Base-by-base conservation (phyloP, 2,329 filamentous ascomycete species). In the Cladosporium sp. region DNA sequence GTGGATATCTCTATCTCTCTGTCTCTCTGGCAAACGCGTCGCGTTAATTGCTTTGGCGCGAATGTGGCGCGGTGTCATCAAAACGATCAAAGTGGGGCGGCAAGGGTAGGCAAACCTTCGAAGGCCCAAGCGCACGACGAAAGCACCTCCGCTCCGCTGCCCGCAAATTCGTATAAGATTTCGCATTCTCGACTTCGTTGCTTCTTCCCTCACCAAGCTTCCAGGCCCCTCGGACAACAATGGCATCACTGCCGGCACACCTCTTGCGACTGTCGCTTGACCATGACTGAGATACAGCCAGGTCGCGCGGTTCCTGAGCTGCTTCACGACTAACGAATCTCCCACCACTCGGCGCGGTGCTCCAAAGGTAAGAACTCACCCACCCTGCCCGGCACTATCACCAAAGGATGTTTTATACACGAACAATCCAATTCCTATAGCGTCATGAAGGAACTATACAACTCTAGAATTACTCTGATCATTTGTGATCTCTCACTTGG, bases 341-440 rank as follows among this genome's bases (percentile, higher is more conserved):
- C 30, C 36, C 41, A 52, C 14, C 7, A 3, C 34, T 24, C 47
- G 7, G 30, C 30, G 30, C 49, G 18, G 44, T 34, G 32, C 44
- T 60, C 41, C 34, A 38, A 51, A 36, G 65, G 65, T 66, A 66
- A 10, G 52, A 32, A 57, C 59, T 12, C 38, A 26, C 34, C 32
- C 59, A 18, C 30, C 51, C 52, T 57, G 34, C 58, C 30, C 58
- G 59, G 41, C 49, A 55, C 64, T 58, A 54, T 55, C 65, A 44
- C 59, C 59, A 51, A 71, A 72, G 66, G 72, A 73, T 73, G 71
- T 68, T 68, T 59, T 75, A 69, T 73, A 70, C 73, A 80, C 73
- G 78, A 84, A 85, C 83, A 85, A 85, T 86, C 84, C 84, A 86
- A 85, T 78, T 82, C 84, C 84, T 83, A 86, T 79, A 80, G 75